Conservation (phyloP, 2,329 filamentous ascomycete species). For the Colletotrichum sp. region DNA sequence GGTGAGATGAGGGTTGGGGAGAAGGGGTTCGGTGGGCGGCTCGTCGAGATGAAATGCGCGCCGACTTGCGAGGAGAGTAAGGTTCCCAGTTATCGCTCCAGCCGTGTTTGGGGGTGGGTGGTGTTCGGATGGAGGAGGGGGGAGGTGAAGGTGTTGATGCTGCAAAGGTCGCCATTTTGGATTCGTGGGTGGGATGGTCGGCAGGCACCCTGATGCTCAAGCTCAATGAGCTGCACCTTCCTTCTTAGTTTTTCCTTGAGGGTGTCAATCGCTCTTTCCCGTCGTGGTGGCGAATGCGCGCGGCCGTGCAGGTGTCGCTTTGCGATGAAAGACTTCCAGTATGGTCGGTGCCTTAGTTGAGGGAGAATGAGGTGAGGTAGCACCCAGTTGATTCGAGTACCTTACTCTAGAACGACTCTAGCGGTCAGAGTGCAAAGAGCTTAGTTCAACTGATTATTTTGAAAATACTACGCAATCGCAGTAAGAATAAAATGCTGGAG, state of each 20-base stretch:
- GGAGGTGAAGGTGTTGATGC: slow-evolving; percentile 68
- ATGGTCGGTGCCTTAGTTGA: background rate
- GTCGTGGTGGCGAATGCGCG: background rate
- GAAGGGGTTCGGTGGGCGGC: slow-evolving; percentile 59
- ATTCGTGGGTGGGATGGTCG: background rate
- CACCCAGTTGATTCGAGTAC: background rate
- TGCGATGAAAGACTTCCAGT: background rate
- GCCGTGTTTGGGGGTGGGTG: slow-evolving; percentile 71
- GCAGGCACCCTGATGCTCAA: slow-evolving; percentile 1
- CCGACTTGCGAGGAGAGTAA: slow-evolving; percentile 73
- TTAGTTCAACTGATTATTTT: background rate
- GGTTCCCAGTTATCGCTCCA: slow-evolving; percentile 73
- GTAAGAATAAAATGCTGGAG: background rate
- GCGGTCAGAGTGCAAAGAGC: background rate
- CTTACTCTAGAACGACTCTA: background rate
- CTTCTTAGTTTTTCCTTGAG: background rate
- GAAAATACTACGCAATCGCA: background rate
- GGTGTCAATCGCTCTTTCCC: background rate
- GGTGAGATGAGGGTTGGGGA: slow-evolving; percentile 41
- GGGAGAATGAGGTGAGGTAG: background rate
- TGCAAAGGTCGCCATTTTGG: slow-evolving; percentile 22
- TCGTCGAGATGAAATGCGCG: slow-evolving; percentile 64
- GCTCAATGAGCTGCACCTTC: slow-evolving; percentile 3
- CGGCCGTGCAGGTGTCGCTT: background rate
- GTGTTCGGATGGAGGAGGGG: slow-evolving; percentile 63